A percentile compares a stretch with the other conserved stretches of the same genome.
phyloP scores from a whole-genome alignment of 2,329 filamentous ascomycete species.

The Xylariaceae sp. region DNA sequence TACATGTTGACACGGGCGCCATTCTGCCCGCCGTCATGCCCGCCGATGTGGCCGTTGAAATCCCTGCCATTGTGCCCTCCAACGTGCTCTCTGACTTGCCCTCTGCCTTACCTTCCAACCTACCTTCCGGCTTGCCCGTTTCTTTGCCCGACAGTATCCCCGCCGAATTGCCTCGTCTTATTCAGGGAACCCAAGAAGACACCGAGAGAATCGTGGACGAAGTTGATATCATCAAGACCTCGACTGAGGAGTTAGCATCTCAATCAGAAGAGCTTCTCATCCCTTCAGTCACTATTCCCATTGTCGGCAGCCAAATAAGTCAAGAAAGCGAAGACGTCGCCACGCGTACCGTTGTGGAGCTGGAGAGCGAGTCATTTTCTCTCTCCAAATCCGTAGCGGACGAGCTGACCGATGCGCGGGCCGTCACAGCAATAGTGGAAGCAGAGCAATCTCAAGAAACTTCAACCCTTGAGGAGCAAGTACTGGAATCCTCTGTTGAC shows the following conservation, averaged over 20 bases:
- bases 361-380: not conserved
- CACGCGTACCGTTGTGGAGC: not conserved
- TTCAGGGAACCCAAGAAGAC: not conserved
- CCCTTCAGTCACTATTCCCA: not conserved
- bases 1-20: no score
- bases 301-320: conserved; percentile 3
- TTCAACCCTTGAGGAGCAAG: not conserved
- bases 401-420: not conserved
- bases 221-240: not conserved
- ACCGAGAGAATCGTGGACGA: not conserved
- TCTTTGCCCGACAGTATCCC: no score
- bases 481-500: conserved; percentile 2
- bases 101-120: not conserved
- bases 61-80: not conserved
- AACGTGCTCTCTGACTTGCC: not conserved
- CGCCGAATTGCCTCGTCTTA: no score
- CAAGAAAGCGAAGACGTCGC: not conserved
- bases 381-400: not conserved
- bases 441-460: conserved; percentile 6
- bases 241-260: not conserved
- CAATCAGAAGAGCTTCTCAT: not conserved
- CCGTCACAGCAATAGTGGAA: conserved; percentile 1
- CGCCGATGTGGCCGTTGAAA: not conserved
- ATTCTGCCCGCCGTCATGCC: not conserved
- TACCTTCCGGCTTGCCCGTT: no score